Conservation (phyloP, 2,329 filamentous ascomycete genomes). For the Curvularia hawaiiensis region DNA sequence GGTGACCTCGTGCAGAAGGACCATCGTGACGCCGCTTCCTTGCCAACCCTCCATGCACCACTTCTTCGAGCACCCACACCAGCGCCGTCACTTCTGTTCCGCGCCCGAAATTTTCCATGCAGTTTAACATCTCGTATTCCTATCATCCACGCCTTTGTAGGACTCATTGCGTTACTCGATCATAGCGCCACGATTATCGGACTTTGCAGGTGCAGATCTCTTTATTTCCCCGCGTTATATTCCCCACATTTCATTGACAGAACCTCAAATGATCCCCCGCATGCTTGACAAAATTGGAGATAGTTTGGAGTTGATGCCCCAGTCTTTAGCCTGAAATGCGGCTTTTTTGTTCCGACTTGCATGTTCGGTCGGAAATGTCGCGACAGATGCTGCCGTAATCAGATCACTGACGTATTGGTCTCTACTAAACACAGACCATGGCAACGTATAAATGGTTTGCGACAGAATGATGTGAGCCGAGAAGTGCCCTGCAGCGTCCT, state of each 20-base stretch:
- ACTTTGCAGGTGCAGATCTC: constrained; percentile 1
- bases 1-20: neutral
- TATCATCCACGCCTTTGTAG: neutral
- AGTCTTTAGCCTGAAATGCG: constrained; percentile 19
- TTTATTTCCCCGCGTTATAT: constrained; percentile 1
- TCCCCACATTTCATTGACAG: constrained; percentile 6
- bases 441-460: constrained; percentile 10
- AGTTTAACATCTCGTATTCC: neutral
- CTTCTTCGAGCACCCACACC: neutral
- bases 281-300: constrained; percentile 7
- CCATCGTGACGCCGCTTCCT: neutral
- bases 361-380: constrained; percentile 6
- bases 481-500: neutral
- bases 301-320: neutral
- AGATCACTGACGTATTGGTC: constrained; percentile 7
- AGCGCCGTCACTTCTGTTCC: neutral
- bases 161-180: neutral
- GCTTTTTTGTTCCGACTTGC: neutral
- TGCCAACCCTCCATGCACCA: neutral
- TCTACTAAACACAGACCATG: neutral
- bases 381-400: constrained; percentile 2
- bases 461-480: neutral
- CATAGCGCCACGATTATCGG: neutral
- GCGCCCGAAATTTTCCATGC: neutral
- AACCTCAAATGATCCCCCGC: constrained; percentile 7